These are phyloP conservation scores for Cajanus cajan DNA, from an alignment of 306 rosid species.

Conservation along the genomic window DNA sequence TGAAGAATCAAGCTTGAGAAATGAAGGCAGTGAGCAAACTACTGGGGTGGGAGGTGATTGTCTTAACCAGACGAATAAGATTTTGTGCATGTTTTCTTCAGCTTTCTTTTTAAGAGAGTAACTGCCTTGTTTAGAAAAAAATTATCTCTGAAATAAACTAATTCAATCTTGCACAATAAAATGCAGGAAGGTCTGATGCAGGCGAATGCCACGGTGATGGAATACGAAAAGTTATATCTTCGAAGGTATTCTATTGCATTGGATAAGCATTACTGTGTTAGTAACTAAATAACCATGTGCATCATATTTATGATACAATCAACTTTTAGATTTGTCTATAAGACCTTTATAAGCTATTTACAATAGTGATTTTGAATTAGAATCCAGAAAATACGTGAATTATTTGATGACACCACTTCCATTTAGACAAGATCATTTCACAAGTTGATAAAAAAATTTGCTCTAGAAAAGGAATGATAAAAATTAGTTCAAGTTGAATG, in stretches of 20 bases:
- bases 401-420: neutral
- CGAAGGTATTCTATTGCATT: conserved; percentile 51
- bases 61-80: neutral
- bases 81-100: neutral
- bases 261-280: neutral
- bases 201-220: conserved; percentile 38
- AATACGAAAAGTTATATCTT: conserved; percentile 37
- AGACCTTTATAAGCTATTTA: neutral
- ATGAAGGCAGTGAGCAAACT: conserved; percentile 36
- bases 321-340: neutral
- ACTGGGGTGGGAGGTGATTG: conserved; percentile 52
- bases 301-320: neutral
- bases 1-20: conserved; percentile 49
- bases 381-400: neutral
- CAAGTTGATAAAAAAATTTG: neutral
- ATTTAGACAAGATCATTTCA: neutral
- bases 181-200: conserved; percentile 42
- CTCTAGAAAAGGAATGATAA: neutral
- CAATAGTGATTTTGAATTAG: neutral
- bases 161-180: neutral
- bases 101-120: neutral
- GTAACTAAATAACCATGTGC: conserved; percentile 1
- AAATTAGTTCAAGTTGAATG: neutral
- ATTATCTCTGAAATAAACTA: neutral
- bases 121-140: neutral